These are phyloP conservation scores for Sporothrix euskadiensis DNA, from an alignment of 2,329 filamentous ascomycete species.

Conservation along the genomic window DNA sequence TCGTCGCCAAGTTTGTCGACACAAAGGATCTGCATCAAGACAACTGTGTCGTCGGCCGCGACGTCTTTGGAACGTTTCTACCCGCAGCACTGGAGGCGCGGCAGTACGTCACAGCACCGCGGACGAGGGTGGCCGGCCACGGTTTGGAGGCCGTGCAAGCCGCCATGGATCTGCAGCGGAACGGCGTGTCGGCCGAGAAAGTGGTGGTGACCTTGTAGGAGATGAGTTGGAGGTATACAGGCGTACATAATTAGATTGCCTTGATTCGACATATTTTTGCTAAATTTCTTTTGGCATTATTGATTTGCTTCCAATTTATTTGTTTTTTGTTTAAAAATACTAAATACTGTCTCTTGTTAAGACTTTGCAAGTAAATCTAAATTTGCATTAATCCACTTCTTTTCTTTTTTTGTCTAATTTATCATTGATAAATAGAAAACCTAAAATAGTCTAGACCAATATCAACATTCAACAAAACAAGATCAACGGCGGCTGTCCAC, in stretches of 20 bases:
- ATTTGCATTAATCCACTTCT: background rate
- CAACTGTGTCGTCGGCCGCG: background rate
- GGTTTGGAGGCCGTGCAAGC: constrained; percentile 39
- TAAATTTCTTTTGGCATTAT: no score
- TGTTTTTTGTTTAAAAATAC: no score
- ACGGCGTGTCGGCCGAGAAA: constrained; percentile 44
- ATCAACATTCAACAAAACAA: background rate
- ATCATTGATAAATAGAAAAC: background rate
- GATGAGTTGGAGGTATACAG: no score
- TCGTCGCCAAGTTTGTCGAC: constrained; percentile 14
- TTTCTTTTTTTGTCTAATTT: background rate
- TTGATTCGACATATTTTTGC: no score
- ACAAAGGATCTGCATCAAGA: background rate
- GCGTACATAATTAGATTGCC: no score
- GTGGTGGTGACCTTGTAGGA: constrained; percentile 38
- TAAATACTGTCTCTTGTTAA: no score
- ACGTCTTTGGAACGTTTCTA: background rate
- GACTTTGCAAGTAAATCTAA: background rate
- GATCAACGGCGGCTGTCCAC: background rate
- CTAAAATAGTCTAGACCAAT: background rate
- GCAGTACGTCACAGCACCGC: constrained; percentile 35
- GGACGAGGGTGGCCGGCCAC: constrained; percentile 36
- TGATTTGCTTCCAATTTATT: no score
- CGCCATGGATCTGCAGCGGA: constrained; percentile 37
- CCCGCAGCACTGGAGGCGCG: constrained; percentile 32